Conservation (phyloP, 371 early-diverging fungal species). For the Rhizopus stolonifer region DNA sequence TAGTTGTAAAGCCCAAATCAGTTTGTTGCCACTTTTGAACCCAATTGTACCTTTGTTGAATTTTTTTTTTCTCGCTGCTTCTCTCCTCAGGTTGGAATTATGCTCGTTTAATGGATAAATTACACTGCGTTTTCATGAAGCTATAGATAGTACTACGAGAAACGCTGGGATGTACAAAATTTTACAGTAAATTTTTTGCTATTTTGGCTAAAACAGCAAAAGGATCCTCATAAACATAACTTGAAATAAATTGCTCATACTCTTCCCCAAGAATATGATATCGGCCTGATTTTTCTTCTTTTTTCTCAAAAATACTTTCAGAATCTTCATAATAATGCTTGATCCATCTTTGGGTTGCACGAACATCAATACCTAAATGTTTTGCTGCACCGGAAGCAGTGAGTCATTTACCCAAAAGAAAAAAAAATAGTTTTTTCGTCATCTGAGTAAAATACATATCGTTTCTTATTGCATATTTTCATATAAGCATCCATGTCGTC, state of each 20-base stretch:
- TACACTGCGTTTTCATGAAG: constrained; percentile 16
- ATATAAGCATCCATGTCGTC: constrained; percentile 5
- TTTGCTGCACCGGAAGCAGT: background rate
- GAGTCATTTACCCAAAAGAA: background rate
- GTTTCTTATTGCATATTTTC: constrained; percentile 20
- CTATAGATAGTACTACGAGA: constrained; percentile 9
- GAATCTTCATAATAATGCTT: too few relatives aligned
- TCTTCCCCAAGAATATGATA: too few relatives aligned
- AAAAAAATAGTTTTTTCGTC: constrained; percentile 14
- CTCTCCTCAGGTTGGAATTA: constrained; percentile 7
- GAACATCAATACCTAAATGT: too few relatives aligned
- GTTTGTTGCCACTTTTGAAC: constrained; percentile 17
- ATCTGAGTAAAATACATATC: constrained; percentile 21
- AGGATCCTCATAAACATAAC: too few relatives aligned
- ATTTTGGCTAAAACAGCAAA: too few relatives aligned
- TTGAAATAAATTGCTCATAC: too few relatives aligned
- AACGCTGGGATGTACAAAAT: background rate
- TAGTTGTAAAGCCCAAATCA: too few relatives aligned
- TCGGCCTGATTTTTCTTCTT: too few relatives aligned
- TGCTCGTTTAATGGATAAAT: constrained; percentile 16
- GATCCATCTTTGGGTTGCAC: too few relatives aligned
- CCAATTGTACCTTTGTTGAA: constrained; percentile 10
- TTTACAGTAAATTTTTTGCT: background rate
- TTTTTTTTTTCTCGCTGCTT: constrained; percentile 3
- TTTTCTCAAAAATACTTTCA: too few relatives aligned